These are phyloP conservation scores for Debaryomyces hansenii DNA, from an alignment of 805 yeast species.

Conservation along the genomic window DNA sequence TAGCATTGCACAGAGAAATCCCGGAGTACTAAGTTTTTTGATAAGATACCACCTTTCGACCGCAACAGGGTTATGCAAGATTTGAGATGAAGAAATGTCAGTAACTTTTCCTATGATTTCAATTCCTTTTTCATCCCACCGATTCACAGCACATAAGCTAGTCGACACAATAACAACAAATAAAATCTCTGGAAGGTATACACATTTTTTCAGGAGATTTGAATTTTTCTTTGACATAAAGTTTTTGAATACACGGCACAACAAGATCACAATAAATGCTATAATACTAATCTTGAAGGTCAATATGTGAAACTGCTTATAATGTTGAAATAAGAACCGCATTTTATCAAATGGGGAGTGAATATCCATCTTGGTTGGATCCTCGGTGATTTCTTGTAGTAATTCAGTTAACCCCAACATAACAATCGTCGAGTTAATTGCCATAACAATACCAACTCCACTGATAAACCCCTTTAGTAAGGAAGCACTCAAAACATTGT, in stretches of 20 bases:
- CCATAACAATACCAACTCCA: constrained; percentile 47
- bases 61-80: constrained; percentile 59
- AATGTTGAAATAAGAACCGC: constrained; percentile 53
- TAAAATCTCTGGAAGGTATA: constrained; percentile 83
- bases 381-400: constrained; percentile 37
- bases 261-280: constrained; percentile 50
- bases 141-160: constrained; percentile 43
- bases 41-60: constrained; percentile 49
- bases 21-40: constrained; percentile 62
- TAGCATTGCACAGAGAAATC: constrained; percentile 72
- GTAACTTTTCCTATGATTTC: constrained; percentile 68
- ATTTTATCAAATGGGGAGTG: constrained; percentile 71
- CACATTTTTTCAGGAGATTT: constrained; percentile 33
- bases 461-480: constrained; percentile 44
- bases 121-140: constrained; percentile 58
- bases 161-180: constrained; percentile 68
- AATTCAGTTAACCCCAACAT: constrained; percentile 64
- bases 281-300: constrained; percentile 60
- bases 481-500: constrained; percentile 40
- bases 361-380: constrained; percentile 34
- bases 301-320: constrained; percentile 48
- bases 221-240: constrained; percentile 19
- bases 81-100: constrained; percentile 44
- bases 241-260: constrained; percentile 41
- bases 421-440: constrained; percentile 64